Percentiles rank a stretch among this genome's conserved stretches.
phyloP scores from a whole-genome alignment of 805 yeast genomes.

The Nakazawaea wickerhamii region DNA sequence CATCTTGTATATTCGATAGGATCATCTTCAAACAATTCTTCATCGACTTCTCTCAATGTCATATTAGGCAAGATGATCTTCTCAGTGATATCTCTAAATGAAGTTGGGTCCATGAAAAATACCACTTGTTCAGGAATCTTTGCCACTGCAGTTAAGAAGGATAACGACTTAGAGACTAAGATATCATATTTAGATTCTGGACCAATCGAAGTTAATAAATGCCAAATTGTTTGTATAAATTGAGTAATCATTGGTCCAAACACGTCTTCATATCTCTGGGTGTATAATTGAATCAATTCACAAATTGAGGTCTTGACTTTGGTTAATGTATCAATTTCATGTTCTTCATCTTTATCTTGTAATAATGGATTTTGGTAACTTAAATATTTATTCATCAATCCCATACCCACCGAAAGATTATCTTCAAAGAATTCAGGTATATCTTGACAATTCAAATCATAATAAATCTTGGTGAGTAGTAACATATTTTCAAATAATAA shows the following conservation, averaged over 20 bases:
- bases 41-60: constrained; percentile 78
- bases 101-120: constrained; percentile 55
- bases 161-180: constrained; percentile 72
- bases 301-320: constrained; percentile 76
- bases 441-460: constrained; percentile 95
- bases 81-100: constrained; percentile 70
- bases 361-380: constrained; percentile 50
- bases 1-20: constrained; percentile 90
- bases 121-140: constrained; percentile 61
- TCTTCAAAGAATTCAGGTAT: constrained; percentile 98
- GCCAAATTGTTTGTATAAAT: constrained; percentile 83
- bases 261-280: constrained; percentile 88
- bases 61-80: constrained; percentile 87
- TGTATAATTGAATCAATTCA: constrained; percentile 79
- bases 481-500: constrained; percentile 66
- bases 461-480: constrained; percentile 74
- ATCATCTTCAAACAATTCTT: constrained; percentile 93
- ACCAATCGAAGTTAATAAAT: constrained; percentile 58
- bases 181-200: constrained; percentile 77
- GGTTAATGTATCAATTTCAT: constrained; percentile 63
- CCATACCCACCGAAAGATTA: constrained; percentile 71
- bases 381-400: constrained; percentile 75
- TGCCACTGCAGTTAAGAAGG: constrained; percentile 78
- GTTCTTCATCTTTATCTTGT: constrained; percentile 56
- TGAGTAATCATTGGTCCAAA: constrained; percentile 71